Conservation (phyloP, 345 rosid genomes). For the Populus davidiana region DNA sequence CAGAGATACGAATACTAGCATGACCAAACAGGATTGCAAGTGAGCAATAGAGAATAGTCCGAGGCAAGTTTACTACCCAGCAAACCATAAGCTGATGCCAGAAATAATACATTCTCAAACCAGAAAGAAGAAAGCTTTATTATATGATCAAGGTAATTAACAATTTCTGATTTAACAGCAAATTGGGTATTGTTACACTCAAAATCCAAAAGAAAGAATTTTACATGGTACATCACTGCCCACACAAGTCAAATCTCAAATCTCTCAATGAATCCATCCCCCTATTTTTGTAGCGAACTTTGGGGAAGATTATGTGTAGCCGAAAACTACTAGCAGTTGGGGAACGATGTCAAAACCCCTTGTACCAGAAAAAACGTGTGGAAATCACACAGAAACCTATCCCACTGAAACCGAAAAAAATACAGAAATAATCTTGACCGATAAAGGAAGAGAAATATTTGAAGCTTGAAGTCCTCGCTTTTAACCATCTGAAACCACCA, state of each 20-base stretch:
- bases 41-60: not conserved
- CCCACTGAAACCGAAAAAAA: constrained; percentile 2
- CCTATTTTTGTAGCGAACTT: constrained; percentile 5
- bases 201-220: not conserved
- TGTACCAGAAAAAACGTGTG: constrained; percentile 12
- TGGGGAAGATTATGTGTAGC: not conserved
- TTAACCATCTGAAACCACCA: constrained; percentile 2
- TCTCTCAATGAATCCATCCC: not conserved
- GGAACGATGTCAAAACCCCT: constrained; percentile 4
- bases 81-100: not conserved
- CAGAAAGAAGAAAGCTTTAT: not conserved
- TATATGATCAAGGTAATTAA: not conserved
- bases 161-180: not conserved
- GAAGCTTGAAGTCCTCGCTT: not conserved
- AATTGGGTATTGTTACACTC: not conserved
- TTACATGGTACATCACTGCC: constrained; percentile 8
- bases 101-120: not conserved
- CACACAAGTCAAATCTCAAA: constrained; percentile 4
- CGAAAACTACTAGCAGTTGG: not conserved
- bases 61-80: not conserved
- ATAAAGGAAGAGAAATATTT: not conserved
- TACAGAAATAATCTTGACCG: not conserved
- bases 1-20: not conserved
- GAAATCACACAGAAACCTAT: constrained; percentile 13
- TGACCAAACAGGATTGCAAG: not conserved